Base-by-base conservation (phyloP, 1,139 yeast species). In the Saccharomyces hybrid region DNA sequence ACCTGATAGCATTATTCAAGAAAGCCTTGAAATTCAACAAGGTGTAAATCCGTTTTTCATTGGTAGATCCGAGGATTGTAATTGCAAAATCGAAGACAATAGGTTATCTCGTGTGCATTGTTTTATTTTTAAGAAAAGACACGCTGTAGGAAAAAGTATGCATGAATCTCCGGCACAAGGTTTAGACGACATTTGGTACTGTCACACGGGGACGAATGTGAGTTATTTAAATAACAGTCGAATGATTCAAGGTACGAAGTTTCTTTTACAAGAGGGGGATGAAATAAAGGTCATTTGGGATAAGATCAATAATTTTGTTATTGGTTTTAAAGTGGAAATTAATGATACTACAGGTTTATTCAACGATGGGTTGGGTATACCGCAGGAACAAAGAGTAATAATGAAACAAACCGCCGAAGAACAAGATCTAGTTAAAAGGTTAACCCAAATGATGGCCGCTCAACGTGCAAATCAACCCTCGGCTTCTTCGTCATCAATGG, bases 21-120 rank as follows among this genome's bases (percentile, higher is more conserved):
- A 73, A 47, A 79, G 81, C 2, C 77, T 90, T 6, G 74, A 75
- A 55, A 74, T 90, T 13, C 78, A 80, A 48, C 89, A 84, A 62
- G 86, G 87, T 14, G 75, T 76, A 11, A 81, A 79, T 50, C 83
- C 85, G 3, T 84, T 80, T 65, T 75, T 82, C 49, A 77, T 86
- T 53, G 95, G 95, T 0, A 70, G 95, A 49, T 77, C 79, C 11
- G 83, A 80, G 51, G 76, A 80, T 1, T 82, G 87, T 57, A 82
- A 84, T 62, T 75, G 78, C 23, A 74, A 73, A 50, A 79, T 89
- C n/a, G 75, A 78, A 46, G 97, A 90, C 63, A 86, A 80, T 61
- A 74, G 97, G 52, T 78, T 91, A 63, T 90, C 97, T 2, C 87
- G 89, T 59, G 77, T 85, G 3, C 98, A 93, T 68, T 90, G 97